phyloP scores from a whole-genome alignment of 2,329 filamentous ascomycete genomes.

The Colletotrichum abscissum region DNA sequence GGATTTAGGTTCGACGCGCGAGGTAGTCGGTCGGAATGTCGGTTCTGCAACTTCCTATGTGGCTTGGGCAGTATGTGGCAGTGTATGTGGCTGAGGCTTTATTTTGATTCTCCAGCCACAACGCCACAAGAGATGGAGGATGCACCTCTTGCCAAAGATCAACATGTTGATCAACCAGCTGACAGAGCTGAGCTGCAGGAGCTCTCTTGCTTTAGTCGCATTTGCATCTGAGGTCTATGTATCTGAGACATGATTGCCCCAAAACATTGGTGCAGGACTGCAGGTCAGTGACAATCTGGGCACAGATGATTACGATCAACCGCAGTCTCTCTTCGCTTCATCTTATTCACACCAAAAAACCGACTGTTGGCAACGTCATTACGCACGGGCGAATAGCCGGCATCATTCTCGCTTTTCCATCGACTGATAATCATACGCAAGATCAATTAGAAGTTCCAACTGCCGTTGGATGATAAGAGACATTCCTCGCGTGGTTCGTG shows the following conservation, averaged over 20 bases:
- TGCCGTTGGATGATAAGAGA: not conserved
- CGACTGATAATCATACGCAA: not conserved
- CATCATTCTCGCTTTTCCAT: not conserved
- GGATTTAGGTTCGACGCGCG: not conserved
- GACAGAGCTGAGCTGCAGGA: constrained; percentile 5
- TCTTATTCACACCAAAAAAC: not conserved
- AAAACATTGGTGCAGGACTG: not conserved
- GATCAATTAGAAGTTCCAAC: not conserved
- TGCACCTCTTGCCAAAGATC: not conserved
- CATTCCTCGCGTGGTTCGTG: not conserved
- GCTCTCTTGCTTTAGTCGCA: not conserved
- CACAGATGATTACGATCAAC: constrained; percentile 2
- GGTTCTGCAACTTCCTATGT: not conserved
- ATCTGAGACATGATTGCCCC: not conserved
- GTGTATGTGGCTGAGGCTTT: not conserved
- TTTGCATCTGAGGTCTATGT: not conserved
- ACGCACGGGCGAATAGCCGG: not conserved
- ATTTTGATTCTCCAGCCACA: not conserved
- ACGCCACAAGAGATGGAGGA: not conserved
- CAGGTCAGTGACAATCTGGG: not conserved
- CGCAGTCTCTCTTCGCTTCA: not conserved
- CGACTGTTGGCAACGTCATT: not conserved
- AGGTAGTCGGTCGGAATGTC: not conserved
- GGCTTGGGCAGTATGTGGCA: not conserved
- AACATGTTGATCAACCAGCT: constrained; percentile 3